phyloP scores from a whole-genome alignment of 129 eudicot species.

The Gnaphalium uliginosum region DNA sequence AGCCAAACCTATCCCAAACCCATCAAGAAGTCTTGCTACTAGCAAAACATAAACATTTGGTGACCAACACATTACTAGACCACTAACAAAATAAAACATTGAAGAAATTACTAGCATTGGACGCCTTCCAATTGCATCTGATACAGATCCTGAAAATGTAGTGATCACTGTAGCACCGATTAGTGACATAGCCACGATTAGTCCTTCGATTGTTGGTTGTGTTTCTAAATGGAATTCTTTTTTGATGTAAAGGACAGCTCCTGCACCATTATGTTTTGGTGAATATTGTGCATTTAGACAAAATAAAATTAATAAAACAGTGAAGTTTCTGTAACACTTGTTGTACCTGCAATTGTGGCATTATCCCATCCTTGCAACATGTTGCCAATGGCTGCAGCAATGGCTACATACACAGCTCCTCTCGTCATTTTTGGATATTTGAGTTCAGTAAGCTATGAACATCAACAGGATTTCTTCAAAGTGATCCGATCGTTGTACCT shows the following conservation, averaged over 20 bases:
- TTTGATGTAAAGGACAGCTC: conserved; percentile 75
- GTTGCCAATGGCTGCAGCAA: conserved; percentile 89
- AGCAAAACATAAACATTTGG: conserved; percentile 87
- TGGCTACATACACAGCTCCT: conserved; percentile 81
- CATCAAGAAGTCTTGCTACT: conserved; percentile 84
- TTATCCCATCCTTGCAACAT: conserved; percentile 98
- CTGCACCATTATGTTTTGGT: conserved; percentile 27
- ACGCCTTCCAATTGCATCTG: conserved; percentile 84
- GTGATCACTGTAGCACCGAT: conserved; percentile 95
- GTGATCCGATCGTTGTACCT: conserved; percentile 24
- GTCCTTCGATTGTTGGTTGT: conserved; percentile 72
- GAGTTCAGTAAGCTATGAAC: conserved; percentile 5
- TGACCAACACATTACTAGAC: conserved; percentile 92
- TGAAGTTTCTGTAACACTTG: not conserved
- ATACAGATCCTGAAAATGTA: conserved; percentile 78
- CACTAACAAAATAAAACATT: conserved; percentile 63
- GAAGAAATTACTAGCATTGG: conserved; percentile 92
- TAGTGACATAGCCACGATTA: conserved; percentile 77
- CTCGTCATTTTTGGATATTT: conserved; percentile 38
- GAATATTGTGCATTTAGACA: conserved; percentile 16
- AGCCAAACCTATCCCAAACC: conserved; percentile 92
- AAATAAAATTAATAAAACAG: not conserved
- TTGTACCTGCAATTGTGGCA: conserved; percentile 89
- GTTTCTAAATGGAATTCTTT: conserved; percentile 62
- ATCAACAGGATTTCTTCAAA: conserved; percentile 24